Evolutionary conservation across 139 green algal species (phyloP).

Genomic region (Picochlorum sp.): DNA sequence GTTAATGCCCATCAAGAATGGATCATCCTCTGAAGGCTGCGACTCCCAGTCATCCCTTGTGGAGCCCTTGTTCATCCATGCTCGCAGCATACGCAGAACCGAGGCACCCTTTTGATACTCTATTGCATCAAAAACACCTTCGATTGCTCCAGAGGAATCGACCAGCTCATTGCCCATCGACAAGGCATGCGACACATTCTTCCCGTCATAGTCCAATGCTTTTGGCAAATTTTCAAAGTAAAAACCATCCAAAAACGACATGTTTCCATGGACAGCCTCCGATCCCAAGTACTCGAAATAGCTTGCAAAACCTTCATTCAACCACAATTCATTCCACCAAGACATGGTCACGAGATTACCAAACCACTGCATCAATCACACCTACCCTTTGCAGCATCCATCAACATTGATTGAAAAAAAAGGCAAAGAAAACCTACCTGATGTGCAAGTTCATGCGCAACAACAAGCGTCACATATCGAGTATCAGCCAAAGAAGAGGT

Average conservation of each 20-base stretch:
- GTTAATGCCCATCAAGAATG: constrained; percentile 34
- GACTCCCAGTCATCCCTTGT: background rate
- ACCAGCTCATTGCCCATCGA: constrained; percentile 7
- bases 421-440: constrained; percentile 20
- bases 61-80: constrained; percentile 45
- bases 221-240: constrained; percentile 13
- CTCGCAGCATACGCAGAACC: constrained; percentile 82
- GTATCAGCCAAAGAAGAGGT: constrained; percentile 15
- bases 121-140: constrained; percentile 57
- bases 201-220: constrained; percentile 35
- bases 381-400: background rate
- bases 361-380: constrained; percentile 38
- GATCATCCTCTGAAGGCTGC: constrained; percentile 5
- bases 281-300: constrained; percentile 73
- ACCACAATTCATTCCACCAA: constrained; percentile 85
- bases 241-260: constrained; percentile 33
- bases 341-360: constrained; percentile 81
- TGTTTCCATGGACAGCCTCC: constrained; percentile 20
- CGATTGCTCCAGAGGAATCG: constrained; percentile 26
- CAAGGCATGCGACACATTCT: constrained; percentile 25
- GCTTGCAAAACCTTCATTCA: constrained; percentile 84
- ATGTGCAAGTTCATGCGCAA: constrained; percentile 83
- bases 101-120: constrained; percentile 69
- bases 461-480: constrained; percentile 42
- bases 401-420: background rate